A percentile compares a stretch with the other conserved stretches of the same genome.
These are phyloP conservation scores for Starmerella riodocensis DNA, from an alignment of 805 yeast genomes.

Conservation along the genomic window DNA sequence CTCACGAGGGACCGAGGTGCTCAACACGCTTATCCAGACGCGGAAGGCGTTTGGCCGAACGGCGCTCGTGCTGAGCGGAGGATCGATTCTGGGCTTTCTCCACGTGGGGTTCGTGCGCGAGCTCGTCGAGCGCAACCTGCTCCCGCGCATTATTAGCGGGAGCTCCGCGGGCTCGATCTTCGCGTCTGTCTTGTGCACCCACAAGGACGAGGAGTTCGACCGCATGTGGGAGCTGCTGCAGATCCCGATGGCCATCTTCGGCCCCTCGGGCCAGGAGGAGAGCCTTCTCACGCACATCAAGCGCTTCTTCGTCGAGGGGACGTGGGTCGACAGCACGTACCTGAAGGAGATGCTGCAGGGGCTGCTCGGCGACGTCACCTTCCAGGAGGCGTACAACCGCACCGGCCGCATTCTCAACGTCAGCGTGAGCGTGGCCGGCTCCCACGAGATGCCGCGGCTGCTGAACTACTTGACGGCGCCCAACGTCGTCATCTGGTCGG, in stretches of 20 bases:
- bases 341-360: constrained; percentile 60
- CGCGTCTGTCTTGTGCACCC: constrained; percentile 76
- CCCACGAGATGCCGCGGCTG: constrained; percentile 80
- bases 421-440: constrained; percentile 82
- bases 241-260: constrained; percentile 44
- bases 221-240: constrained; percentile 39
- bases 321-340: constrained; percentile 70
- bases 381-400: constrained; percentile 85
- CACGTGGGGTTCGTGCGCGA: constrained; percentile 87
- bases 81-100: constrained; percentile 83
- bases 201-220: constrained; percentile 53
- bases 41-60: constrained; percentile 87
- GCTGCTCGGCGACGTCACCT: constrained; percentile 79
- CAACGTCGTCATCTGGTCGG: constrained; percentile 78
- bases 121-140: constrained; percentile 53
- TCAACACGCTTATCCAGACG: constrained; percentile 74
- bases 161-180: constrained; percentile 93
- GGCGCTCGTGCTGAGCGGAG: constrained; percentile 90
- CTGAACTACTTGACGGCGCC: constrained; percentile 89
- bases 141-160: constrained; percentile 85
- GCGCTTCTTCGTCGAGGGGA: constrained; percentile 66
- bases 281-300: constrained; percentile 40
- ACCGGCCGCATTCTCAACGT: constrained; percentile 88
- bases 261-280: constrained; percentile 40
- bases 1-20: constrained; percentile 48